Base-by-base conservation (phyloP, 306 rosid genomes). In the Begonia loranthoides region DNA sequence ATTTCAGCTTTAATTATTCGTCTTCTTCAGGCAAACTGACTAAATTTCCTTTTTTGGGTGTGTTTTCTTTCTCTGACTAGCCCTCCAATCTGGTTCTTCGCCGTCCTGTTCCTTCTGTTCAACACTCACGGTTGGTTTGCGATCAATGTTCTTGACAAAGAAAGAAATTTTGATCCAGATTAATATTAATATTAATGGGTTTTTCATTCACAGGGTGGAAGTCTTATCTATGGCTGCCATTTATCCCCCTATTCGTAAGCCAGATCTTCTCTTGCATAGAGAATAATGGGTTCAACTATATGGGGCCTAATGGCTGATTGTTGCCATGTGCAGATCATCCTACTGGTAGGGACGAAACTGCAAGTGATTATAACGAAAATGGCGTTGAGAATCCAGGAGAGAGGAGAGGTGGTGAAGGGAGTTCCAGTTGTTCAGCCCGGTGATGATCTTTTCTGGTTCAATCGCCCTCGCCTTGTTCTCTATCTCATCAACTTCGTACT, bases 321-420 rank as follows among this genome's bases (percentile, higher is more conserved):
- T 4, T 48, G 1, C 3, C 5, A 2, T 48, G 15, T 71, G 66
- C 60, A 89, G 97, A 71, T 89, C 5, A 64, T 82, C 1, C 67
- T 85, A 12, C 13, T 85, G 56, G 95, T 90, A 24, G 97, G 97
- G 24, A 86, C 87, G 10, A 86, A 90, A 66, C 64, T 90, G 51
- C 94, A 90, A 36, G 87, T 82, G 57, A 85, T 90, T n/a, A 80
- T 90, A 64, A 86, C 95, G 14, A 71, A 82, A 49, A 86, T 90
- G 99, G 99, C 84, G 1, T 69, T 79, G 5, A 62, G 79, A 49
- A 80, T 85, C 15, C 66, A 72, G 50, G 76, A 78, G 58, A 71
- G 95, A 63, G 95, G 95, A 70, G 90, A 70, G 50, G 87, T 90
- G 2, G 77, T 90, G 15, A 80, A 72, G 71, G 99, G 99, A 0